Evolutionary conservation across 2,329 filamentous ascomycete genomes (phyloP), one percentile per base, ranked within the genome.

Genomic region (Sarocladium kiliense): DNA sequence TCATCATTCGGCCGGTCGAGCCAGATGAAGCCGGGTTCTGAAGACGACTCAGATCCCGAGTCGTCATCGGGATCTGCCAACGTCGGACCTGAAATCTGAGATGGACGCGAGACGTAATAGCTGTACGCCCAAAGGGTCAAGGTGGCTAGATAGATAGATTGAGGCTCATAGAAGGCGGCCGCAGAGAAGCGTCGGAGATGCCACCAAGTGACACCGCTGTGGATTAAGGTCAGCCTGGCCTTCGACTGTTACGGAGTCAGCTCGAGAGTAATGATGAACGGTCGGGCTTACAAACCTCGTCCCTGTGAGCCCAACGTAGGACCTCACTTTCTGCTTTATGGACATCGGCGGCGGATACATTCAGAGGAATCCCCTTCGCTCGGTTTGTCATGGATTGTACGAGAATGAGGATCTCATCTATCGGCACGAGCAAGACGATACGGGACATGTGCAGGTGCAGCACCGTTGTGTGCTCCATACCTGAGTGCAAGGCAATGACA

Each of bases 1-100:
- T 84, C 81, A 58, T 83, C 79, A 2, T 74, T 74, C 0, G 80
- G 80, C 10, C 79, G 70, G 55, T 84, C 81, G 0, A 84, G 67
- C 18, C 77, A 73, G 36, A 82, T 78, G 9, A 77, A 76, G 0
- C 65, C 70, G 0, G 74, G 71, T 11, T 60, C 57, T 11, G 56
- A 55, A 23, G 53, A 54, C 2, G 56, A 39, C 12, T 56, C 56
- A n/a, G 50, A 21, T 27, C 42, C 34, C 18, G 25, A 21, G 2
- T 58, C 56, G 3, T 59, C 45, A 0, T 53, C 56, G 1, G 51
- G 56, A 16, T 26, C 41, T 3, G 9, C 41, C 12, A 26, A n/a
- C 9, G 23, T 9, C 9, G 41, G 7, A 9, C 19, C 41, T 7
- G 16, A 23, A n/a, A 11, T 25, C 1, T 57, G 57, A 18, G 26